These are phyloP conservation scores for Suhomyces anneliseae DNA, from an alignment of 1,139 yeast genomes.

Conservation along the genomic window DNA sequence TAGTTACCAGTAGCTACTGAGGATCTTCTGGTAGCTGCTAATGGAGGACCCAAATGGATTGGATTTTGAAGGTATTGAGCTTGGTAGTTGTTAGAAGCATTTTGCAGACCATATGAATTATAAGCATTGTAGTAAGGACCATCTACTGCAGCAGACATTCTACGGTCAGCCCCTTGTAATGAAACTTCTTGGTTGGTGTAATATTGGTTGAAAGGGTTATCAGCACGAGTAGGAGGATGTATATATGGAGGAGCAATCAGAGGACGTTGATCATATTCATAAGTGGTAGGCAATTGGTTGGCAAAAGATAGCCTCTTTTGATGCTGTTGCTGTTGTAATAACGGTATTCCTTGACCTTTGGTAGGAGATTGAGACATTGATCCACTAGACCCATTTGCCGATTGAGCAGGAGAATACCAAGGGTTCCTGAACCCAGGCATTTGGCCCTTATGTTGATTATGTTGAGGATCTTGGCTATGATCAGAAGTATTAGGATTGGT, in stretches of 20 bases:
- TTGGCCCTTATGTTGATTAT: conserved; percentile 16
- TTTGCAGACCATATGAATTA: conserved; percentile 8
- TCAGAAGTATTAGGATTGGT: not conserved
- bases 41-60: conserved; percentile 8
- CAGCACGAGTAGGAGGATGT: conserved; percentile 50
- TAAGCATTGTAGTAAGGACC: conserved; percentile 19
- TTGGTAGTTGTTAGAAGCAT: conserved; percentile 9
- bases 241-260: conserved; percentile 32
- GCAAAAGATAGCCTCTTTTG: conserved; percentile 45
- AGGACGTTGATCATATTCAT: conserved; percentile 36
- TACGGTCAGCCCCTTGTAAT: conserved; percentile 30
- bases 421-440: conserved; percentile 44
- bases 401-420: conserved; percentile 37
- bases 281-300: conserved; percentile 52
- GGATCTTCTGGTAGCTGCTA: conserved; percentile 14
- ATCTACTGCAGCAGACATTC: conserved; percentile 48
- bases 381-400: conserved; percentile 1
- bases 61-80: conserved; percentile 12
- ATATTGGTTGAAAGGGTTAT: conserved; percentile 49
- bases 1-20: conserved; percentile 11
- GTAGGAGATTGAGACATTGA: conserved; percentile 15
- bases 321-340: conserved; percentile 29
- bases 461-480: conserved; percentile 1
- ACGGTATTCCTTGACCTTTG: conserved; percentile 10
- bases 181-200: conserved; percentile 42